These are phyloP conservation scores for Tolypocladium endophyticum DNA, from an alignment of 2,329 filamentous ascomycete species.

Conservation along the genomic window DNA sequence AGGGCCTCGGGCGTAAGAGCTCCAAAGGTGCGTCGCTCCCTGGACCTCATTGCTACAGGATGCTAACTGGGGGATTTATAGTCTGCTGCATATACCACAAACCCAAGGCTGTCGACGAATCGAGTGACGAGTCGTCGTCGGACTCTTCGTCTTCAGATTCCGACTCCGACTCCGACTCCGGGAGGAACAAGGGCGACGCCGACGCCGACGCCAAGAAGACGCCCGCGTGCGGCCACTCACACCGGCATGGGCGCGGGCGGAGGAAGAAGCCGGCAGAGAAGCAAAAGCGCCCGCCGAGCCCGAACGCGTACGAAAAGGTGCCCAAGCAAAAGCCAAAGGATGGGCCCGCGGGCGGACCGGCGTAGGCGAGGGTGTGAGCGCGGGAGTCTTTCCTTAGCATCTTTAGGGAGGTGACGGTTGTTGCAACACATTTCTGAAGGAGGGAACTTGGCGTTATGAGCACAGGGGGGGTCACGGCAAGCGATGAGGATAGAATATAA, in stretches of 20 bases:
- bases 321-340: constrained; percentile 32
- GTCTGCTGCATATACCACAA: constrained; percentile 99
- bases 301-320: constrained; percentile 75
- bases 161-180: constrained; percentile 34
- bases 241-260: constrained; percentile 11
- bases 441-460: neutral
- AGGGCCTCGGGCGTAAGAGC: constrained; percentile 85
- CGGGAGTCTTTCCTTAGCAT: neutral
- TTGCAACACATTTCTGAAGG: neutral
- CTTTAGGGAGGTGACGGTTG: constrained; percentile 3
- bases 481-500: neutral
- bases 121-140: constrained; percentile 55
- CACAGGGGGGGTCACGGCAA: neutral
- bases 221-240: constrained; percentile 25
- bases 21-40: constrained; percentile 61
- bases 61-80: constrained; percentile 20
- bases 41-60: neutral
- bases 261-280: constrained; percentile 17
- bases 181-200: constrained; percentile 30
- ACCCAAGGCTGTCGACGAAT: constrained; percentile 71
- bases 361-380: neutral
- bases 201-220: constrained; percentile 17
- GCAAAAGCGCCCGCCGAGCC: constrained; percentile 47
- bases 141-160: constrained; percentile 39
- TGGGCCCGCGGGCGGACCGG: constrained; percentile 8